Evolutionary conservation across 768 basidiomycete genomes (phyloP).

Genomic region (Tulasnella sp.): DNA sequence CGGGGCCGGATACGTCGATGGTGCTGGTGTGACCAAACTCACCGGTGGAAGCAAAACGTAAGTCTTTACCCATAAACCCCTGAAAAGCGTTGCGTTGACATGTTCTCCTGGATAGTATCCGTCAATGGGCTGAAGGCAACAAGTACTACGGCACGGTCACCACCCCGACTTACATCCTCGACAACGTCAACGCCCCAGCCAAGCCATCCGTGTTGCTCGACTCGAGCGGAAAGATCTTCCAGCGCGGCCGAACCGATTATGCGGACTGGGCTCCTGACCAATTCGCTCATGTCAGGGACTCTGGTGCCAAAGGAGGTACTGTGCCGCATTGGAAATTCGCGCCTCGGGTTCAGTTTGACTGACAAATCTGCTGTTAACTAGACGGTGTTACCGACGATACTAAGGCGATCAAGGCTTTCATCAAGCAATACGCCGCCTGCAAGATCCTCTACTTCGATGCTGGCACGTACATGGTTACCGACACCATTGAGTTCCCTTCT

Average conservation of each 20-base stretch:
- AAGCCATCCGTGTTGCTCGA: constrained; percentile 67
- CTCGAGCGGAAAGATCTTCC: constrained; percentile 36
- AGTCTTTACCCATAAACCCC: not conserved
- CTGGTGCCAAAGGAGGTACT: constrained; percentile 64
- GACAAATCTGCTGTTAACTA: not conserved
- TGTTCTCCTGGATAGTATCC: constrained; percentile 47
- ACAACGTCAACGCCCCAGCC: constrained; percentile 51
- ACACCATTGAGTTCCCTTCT: constrained; percentile 60
- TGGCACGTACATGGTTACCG: constrained; percentile 59
- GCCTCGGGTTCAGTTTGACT: not conserved
- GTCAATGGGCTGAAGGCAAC: constrained; percentile 79
- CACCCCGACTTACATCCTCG: constrained; percentile 55
- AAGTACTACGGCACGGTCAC: constrained; percentile 60
- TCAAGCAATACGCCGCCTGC: constrained; percentile 65
- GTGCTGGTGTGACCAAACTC: constrained; percentile 57
- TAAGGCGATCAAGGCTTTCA: constrained; percentile 62
- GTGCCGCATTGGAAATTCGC: too few relatives aligned
- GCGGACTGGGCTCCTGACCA: constrained; percentile 61
- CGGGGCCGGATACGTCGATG: constrained; percentile 61
- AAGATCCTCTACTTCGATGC: constrained; percentile 85
- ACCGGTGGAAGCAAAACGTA: constrained; percentile 46
- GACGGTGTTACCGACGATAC: constrained; percentile 81
- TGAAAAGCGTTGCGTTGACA: constrained; percentile 47
- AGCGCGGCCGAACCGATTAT: constrained; percentile 46
- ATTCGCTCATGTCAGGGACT: constrained; percentile 69